Evolutionary conservation across 2,329 filamentous ascomycete genomes (phyloP), one percentile per base, ranked within the genome.

Genomic region (Pseudopyricularia javanii): DNA sequence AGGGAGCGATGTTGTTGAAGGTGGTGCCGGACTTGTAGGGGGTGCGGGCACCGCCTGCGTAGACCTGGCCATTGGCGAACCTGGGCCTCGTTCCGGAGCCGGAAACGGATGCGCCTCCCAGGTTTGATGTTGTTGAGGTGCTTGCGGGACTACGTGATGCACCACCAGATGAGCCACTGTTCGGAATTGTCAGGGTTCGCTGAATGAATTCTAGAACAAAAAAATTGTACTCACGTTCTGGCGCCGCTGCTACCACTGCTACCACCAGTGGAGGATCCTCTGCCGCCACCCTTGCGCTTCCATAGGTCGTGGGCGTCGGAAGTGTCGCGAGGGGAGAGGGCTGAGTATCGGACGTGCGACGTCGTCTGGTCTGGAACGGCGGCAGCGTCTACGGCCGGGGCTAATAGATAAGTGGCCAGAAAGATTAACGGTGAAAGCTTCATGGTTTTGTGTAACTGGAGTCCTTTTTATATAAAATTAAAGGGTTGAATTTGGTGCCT

Each of bases 41-140:
- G 0, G 64, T 62, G 3, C 69, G 55, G 0, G 81, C 75, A 49
- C 87, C 87, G 49, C 85, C 85, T 35, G 78, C 76, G 61, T 89
- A 90, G 65, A 76, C 86, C 51, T 63, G 60, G 7, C 83, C 82
- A 35, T 81, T 80, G 47, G 80, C 83, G 60, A 76, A 88, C 1
- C 61, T 56, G 3, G 79, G 80, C 15, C 69, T 60, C 1, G 75
- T 68, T 15, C 85, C 83, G 51, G 75, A 78, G 54, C 85, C 83
- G 7, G 71, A 67, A 4, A 67, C 72, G 3, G 83, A 83, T 8
- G 66, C 62, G 49, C 79, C 79, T 58, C 79, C 79, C 0, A 60
- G 32, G 54, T 70, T 74, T 50, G 67, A 71, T 3, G 58, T 59
- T 1, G 63, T 51, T 24, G 67, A 67, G 30, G 28, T 30, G 28